Evolutionary conservation across 2,329 filamentous ascomycete species (phyloP).

Genomic region (Cytospora mali): DNA sequence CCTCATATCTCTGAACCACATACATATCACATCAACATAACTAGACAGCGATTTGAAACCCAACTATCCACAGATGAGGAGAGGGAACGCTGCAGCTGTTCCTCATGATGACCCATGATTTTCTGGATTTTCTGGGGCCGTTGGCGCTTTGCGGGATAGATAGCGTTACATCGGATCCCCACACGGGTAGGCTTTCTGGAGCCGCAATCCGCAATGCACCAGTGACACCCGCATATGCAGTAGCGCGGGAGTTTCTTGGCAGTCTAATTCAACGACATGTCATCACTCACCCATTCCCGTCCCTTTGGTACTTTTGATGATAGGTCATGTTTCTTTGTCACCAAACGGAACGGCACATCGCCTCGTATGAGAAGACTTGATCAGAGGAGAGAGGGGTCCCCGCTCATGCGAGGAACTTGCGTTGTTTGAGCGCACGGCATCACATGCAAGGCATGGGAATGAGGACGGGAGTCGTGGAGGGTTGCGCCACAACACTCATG

Average conservation of each 20-base stretch:
- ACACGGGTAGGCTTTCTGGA: conserved; percentile 2
- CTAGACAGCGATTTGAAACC: no score
- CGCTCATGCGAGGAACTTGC: neutral
- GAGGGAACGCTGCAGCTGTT: no score
- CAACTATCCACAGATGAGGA: no score
- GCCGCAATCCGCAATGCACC: conserved; percentile 12
- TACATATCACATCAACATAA: no score
- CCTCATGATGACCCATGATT: neutral
- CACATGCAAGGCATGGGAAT: neutral
- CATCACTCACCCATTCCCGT: neutral
- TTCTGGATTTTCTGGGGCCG: conserved; percentile 8
- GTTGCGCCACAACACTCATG: neutral
- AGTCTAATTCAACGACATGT: conserved; percentile 10
- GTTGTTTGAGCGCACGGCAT: neutral
- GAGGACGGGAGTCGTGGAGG: neutral
- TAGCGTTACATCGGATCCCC: conserved; percentile 15
- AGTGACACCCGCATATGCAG: neutral
- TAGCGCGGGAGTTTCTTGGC: neutral
- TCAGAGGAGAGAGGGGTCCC: neutral
- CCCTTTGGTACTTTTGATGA: neutral
- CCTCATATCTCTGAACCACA: no score
- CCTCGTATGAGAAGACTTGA: neutral
- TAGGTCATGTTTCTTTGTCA: neutral
- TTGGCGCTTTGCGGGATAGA: conserved; percentile 5
- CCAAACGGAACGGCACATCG: neutral